Evolutionary conservation across 768 basidiomycete genomes (phyloP).

Genomic region (Lactifluus volemus): DNA sequence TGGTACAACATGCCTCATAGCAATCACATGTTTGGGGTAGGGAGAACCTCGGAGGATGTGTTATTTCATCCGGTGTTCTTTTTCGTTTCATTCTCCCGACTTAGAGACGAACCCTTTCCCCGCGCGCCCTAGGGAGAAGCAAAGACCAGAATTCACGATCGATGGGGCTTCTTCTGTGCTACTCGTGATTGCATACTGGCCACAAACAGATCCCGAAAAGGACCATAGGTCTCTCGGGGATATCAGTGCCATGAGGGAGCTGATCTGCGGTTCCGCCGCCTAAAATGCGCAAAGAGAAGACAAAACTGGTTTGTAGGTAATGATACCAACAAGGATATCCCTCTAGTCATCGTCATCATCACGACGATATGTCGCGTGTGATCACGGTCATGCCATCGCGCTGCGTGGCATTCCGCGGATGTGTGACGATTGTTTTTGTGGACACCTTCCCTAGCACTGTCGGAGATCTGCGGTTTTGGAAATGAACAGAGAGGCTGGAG

Average conservation of each 20-base stretch:
- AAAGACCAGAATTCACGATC: neutral
- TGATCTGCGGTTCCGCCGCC: neutral
- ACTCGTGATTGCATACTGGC: neutral
- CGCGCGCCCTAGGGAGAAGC: neutral
- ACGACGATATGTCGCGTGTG: neutral
- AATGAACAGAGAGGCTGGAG: neutral
- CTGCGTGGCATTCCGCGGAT: neutral
- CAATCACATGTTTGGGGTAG: neutral
- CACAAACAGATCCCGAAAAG: neutral
- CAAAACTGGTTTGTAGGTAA: neutral
- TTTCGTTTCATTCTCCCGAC: neutral
- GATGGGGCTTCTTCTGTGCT: neutral
- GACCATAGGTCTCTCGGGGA: neutral
- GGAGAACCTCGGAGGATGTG: neutral
- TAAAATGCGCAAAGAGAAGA: neutral
- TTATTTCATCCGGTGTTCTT: neutral
- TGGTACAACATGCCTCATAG: neutral
- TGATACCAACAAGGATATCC: neutral
- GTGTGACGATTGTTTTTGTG: neutral
- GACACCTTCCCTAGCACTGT: too few relatives aligned
- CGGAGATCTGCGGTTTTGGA: neutral
- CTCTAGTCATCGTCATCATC: neutral
- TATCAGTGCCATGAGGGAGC: neutral
- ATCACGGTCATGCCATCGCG: neutral
- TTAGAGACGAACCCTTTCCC: neutral